Percentiles rank a stretch among this genome's conserved stretches.
Evolutionary conservation across 305 asterid species (phyloP).

Genomic region (Fraxinus sp.): DNA sequence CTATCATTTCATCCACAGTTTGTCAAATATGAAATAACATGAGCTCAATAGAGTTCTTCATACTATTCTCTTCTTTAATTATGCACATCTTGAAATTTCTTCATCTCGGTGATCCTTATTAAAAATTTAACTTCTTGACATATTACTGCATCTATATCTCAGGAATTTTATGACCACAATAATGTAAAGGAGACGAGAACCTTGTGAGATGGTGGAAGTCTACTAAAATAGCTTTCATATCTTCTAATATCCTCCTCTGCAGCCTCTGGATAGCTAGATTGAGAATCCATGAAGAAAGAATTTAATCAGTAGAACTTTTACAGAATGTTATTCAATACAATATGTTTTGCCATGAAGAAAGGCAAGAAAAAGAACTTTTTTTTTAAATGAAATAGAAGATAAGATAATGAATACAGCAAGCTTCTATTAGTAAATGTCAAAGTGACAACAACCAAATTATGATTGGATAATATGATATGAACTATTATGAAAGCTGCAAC

Average conservation of each 20-base stretch:
- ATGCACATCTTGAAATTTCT: not conserved
- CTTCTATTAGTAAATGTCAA: not conserved
- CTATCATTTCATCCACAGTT: constrained; percentile 16
- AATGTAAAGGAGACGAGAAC: constrained; percentile 35
- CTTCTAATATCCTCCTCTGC: constrained; percentile 84
- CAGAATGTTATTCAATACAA: not conserved
- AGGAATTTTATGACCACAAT: constrained; percentile 12
- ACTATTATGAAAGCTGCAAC: not conserved
- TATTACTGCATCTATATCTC: constrained; percentile 7
- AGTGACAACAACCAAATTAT: constrained; percentile 13
- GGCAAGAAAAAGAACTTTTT: not conserved
- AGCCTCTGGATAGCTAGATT: constrained; percentile 83
- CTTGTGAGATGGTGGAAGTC: constrained; percentile 72
- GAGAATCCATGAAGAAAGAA: constrained; percentile 18
- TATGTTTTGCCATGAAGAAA: not conserved
- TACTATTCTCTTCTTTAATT: not conserved
- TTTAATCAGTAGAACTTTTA: not conserved
- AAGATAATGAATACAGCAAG: not conserved
- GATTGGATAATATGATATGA: not conserved
- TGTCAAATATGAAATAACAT: not conserved
- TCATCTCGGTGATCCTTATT: not conserved
- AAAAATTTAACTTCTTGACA: constrained; percentile 13
- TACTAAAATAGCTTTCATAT: constrained; percentile 68
- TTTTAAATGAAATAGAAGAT: not conserved
- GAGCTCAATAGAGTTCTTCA: constrained; percentile 1